Base-by-base conservation (phyloP, 345 rosid genomes). In the Eutrema yunnanense region DNA sequence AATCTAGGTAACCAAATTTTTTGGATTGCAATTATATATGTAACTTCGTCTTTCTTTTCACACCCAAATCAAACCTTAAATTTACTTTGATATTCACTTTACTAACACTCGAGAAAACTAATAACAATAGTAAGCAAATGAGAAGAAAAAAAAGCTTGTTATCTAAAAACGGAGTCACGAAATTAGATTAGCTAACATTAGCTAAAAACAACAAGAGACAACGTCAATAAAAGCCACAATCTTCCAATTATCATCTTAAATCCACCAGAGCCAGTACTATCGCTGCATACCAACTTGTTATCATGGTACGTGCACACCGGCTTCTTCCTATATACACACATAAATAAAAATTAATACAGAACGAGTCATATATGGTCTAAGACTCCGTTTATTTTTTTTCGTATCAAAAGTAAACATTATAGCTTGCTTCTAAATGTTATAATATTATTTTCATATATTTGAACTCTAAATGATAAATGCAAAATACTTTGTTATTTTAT, bases 281-380 rank as follows among this genome's bases (percentile, higher is more conserved):
- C 81, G 22, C 79, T 83, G 77, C 98, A 93, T n/a, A 46, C 43
- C 10, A 93, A 79, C 85, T 80, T 87, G 69, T 81, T 72, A 41
- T 88, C 63, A 64, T 88, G 97, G 67, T 88, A 90, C 4, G 93
- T 83, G 83, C 98, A 93, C 37, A 83, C 88, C 11, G 69, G 51
- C 44, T 73, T 88, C 43, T 84, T 74, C 86, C 96, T 90, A 22
- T 22, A 22, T 22, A 22, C 26, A 22, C 26, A 22, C 1, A 22
- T 22, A 22, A 22, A 22, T 22, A 22, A 22, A 22, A 22, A 22
- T 1, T 22, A 22, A 22, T 22, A 22, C 26, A 22, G 26, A 22
- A 22, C 26, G 26, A 22, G 26, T 22, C 26, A 22, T 16, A 16
- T 16, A 16, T 22, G 26, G 26, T 19, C 22, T 19, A 19, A 19